Percentiles rank a stretch among this genome's conserved stretches.
Evolutionary conservation across 208 protist species (phyloP).

Genomic region (Naegleria gruberi): DNA sequence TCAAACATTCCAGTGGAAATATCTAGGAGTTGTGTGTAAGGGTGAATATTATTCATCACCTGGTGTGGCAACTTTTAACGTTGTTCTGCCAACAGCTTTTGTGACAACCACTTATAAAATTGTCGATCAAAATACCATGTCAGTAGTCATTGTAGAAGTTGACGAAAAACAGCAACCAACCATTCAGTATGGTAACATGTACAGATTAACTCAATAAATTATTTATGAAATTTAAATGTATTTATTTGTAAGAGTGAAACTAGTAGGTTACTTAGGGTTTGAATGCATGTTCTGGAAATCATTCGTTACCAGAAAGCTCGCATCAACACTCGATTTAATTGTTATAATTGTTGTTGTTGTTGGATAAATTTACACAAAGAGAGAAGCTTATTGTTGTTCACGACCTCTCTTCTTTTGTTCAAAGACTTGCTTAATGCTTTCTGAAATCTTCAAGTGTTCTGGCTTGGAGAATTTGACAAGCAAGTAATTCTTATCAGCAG

Average conservation of each 20-base stretch:
- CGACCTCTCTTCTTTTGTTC: not conserved
- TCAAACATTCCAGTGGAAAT: not conserved
- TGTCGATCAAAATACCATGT: constrained; percentile 8
- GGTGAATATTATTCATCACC: not conserved
- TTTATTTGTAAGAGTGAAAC: not conserved
- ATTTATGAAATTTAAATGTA: not conserved
- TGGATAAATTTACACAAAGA: too few relatives aligned
- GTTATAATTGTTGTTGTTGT: too few relatives aligned
- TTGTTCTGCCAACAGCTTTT: not conserved
- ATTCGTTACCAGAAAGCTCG: not conserved
- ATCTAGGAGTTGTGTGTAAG: not conserved
- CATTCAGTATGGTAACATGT: constrained; percentile 26
- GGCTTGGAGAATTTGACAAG: not conserved
- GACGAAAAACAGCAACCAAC: constrained; percentile 9
- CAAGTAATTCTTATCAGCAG: not conserved
- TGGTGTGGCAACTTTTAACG: not conserved
- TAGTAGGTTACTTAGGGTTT: too few relatives aligned
- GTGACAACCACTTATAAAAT: constrained; percentile 1
- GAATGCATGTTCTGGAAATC: not conserved
- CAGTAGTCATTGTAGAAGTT: not conserved
- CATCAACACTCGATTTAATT: too few relatives aligned
- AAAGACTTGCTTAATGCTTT: not conserved
- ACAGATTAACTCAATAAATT: too few relatives aligned
- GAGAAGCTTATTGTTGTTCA: not conserved
- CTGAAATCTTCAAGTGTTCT: not conserved